Evolutionary conservation across 228 moss, liverwort and hornwort genomes (phyloP), one percentile per base, ranked within the genome.

Genomic region (Sphagnum fallax): DNA sequence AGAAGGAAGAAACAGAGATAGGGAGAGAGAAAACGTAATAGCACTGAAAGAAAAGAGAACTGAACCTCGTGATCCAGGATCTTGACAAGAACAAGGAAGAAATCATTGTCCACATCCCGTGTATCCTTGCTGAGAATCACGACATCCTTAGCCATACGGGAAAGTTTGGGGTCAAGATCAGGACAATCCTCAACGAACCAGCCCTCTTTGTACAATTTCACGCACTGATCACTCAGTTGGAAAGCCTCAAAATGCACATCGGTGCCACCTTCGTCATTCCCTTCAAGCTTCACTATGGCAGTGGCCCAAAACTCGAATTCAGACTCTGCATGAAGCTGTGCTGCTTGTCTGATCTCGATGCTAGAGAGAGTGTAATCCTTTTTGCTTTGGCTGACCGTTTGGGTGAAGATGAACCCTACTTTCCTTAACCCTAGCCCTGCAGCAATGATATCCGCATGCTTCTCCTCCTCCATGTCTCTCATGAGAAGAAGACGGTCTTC

Each of bases 211-310:
- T 75, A 98, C 1, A 98, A 83, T 79, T 90, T 98, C 75, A 98
- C 98, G 65, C 98, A 98, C 77, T 92, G 94, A 59, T 98, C 98
- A 78, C 98, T 98, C 74, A 98, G 83, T 80, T 98, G 98, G 68
- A 98, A 98, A 10, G 98, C 98, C 78, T 98, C 98, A 62, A 98
- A 98, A 68, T 98, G 98, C 12, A 98, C 98, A 72, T 90, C 98
- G 4, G 90, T 84, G 59, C 89, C 92, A 47, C 88, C 90, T 7
- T 90, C 98, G 60, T 98, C 98, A 71, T 88, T 94, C 6, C 94
- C 86, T 72, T 93, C 89, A 50, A 94, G 82, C 86, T 98, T 98
- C 71, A 98, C 98, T 10, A 98, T 83, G 8, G 92, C 98, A 0
- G 98, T 98, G 15, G 94, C 92, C 98, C 98, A 98, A 48, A 70